Evolutionary conservation across 148 eudicot species (phyloP), one percentile per base, ranked within the genome.

Genomic region (Gaultheria prostrata): DNA sequence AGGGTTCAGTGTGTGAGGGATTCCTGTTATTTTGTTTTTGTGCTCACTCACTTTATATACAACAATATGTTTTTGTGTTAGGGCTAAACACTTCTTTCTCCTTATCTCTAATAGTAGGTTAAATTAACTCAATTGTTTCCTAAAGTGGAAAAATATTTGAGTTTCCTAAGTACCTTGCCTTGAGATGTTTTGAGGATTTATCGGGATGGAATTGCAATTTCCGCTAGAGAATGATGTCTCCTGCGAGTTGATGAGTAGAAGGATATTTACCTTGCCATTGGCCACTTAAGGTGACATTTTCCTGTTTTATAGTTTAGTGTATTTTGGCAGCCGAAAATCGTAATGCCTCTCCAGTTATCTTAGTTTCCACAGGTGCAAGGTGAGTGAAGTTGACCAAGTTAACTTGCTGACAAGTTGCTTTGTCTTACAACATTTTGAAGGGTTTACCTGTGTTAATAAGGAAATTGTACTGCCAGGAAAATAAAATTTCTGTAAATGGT

Each of bases 331-430:
- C 9, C 1, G 10, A 73, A 50, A 51, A 74, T 74, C 2, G 46
- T 43, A 74, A 43, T 21, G 77, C 48, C 13, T 33, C 35, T 13
- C 20, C 20, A 28, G 15, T 6, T 35, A 39, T 43, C 6, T 46
- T 75, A 46, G 26, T 75, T 35, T 72, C 48, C n/a, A 14, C n/a
- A 72, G 46, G 76, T 72, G 76, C 32, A 63, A 63, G 69, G 69
- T 24, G 76, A 72, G 43, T 18, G 53, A 75, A 45, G 28, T 71
- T 33, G 24, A 21, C 51, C 14, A 75, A n/a, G 51, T 75, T 43
- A 75, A 75, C 53, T 8, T 24, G 30, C n/a, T 75, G 39, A 67
- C 12, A 48, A 13, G 0, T 75, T 75, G 9, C 14, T 24, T 18
- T 18, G 2, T 18, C 14, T 24, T 21, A 0, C 26, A 43, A 11